Conservation (phyloP, 2,329 filamentous ascomycete species). For the Fusarium concolor region DNA sequence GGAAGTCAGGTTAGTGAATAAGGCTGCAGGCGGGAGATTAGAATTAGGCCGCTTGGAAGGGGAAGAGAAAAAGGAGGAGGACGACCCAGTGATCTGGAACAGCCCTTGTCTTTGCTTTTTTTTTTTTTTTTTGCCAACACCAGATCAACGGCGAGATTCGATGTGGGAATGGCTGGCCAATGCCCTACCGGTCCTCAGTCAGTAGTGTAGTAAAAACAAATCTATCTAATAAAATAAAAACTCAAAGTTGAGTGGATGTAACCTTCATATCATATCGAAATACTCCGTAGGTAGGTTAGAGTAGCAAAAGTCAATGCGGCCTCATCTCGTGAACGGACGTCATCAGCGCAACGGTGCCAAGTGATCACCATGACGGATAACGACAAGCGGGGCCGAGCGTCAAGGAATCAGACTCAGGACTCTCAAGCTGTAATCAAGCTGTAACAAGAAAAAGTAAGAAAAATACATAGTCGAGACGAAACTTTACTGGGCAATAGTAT, state of each 20-base stretch:
- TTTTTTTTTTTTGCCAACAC: slow-evolving; percentile 15
- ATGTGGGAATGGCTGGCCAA: slow-evolving; percentile 10
- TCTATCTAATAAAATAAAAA: not conserved
- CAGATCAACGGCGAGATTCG: slow-evolving; percentile 44
- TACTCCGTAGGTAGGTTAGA: not conserved
- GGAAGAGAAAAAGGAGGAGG: slow-evolving; percentile 10
- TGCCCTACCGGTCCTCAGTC: not conserved
- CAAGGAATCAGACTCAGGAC: not conserved
- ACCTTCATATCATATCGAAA: not conserved
- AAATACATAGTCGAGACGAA: slow-evolving; percentile 1
- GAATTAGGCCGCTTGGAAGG: not conserved
- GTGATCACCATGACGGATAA: slow-evolving; percentile 28
- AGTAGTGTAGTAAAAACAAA: not conserved
- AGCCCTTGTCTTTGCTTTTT: slow-evolving; percentile 34
- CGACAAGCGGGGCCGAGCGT: slow-evolving; percentile 20
- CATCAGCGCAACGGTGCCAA: slow-evolving; percentile 26
- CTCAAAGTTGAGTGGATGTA: slow-evolving; percentile 5
- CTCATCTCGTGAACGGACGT: slow-evolving; percentile 22
- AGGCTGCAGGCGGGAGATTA: slow-evolving; percentile 45
- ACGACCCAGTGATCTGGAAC: slow-evolving; percentile 48
- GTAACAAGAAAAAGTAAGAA: slow-evolving; percentile 2
- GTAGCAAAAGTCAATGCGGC: slow-evolving; percentile 24
- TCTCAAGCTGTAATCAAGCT: slow-evolving; percentile 22
- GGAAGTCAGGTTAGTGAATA: slow-evolving; percentile 25
- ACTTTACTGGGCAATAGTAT: slow-evolving; percentile 20